phyloP scores from a whole-genome alignment of 2,329 filamentous ascomycete genomes.

The Pestalotiopsis sp. region DNA sequence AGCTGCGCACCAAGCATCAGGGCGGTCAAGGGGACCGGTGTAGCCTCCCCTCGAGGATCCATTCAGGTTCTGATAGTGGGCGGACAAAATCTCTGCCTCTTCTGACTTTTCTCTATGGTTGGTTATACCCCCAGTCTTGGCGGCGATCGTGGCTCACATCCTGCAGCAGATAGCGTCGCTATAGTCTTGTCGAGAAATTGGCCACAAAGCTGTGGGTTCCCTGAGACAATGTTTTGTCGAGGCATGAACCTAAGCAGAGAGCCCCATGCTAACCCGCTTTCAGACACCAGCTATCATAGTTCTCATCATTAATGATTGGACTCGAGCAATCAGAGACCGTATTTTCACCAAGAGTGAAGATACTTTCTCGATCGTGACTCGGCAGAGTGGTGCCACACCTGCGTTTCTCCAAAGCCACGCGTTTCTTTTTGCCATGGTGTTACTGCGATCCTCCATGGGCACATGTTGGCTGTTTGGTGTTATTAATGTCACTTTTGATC shows the following conservation, averaged over 20 bases:
- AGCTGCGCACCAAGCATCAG: neutral
- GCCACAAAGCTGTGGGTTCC: neutral
- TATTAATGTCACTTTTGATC: neutral
- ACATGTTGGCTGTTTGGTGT: neutral
- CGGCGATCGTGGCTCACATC: neutral
- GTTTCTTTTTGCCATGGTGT: conserved; percentile 4
- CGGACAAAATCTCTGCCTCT: neutral
- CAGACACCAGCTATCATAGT: no score
- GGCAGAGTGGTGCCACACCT: conserved; percentile 1
- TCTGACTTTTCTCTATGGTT: neutral
- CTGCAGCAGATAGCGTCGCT: neutral
- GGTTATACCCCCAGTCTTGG: neutral
- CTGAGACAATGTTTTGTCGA: conserved; percentile 1
- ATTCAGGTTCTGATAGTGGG: neutral
- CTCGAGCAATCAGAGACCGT: neutral
- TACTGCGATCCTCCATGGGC: neutral
- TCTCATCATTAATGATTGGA: neutral
- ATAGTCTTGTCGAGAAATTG: neutral
- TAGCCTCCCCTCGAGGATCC: neutral
- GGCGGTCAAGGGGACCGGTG: neutral
- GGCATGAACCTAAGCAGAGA: neutral
- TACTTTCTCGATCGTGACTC: no score
- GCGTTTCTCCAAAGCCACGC: conserved; percentile 6
- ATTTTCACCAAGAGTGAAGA: neutral
- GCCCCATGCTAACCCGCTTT: neutral